Base-by-base conservation (phyloP, 164 flowering plant species). In the Vitis amurensis region DNA sequence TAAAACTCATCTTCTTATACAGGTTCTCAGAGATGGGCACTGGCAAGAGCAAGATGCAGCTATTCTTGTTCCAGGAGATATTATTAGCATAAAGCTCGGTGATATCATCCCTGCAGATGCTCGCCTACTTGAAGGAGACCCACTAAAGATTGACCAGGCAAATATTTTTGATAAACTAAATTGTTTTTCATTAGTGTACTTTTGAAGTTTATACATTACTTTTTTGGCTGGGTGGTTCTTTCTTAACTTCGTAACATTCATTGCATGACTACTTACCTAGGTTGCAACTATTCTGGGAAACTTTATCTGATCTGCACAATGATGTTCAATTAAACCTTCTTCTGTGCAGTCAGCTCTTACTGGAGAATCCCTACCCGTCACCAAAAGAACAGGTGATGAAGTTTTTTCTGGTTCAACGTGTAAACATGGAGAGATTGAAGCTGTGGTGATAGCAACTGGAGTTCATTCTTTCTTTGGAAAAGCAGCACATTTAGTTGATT, bases 101-200 rank as follows among this genome's bases (percentile, higher is more conserved):
- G 94, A 89, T 80, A 91, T 91, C 71, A 80, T 91, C 50, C 93
- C 97, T 52, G 94, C 97, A 57, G 97, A 91, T 86, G 94, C 97
- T 55, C 93, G 93, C 52, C 77, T 92, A 63, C 92, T 92, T 67
- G 91, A 90, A 79, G 96, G 94, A 78, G 93, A 89, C 63, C 80
- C 97, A 7, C 76, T 88, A 48, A 89, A 88, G 75, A 80, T 91
- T 76, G 97, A 91, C 69, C 97, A 91, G 92, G 97, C 76, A 83
- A 85, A 50, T 79, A 23, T 59, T 56, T 74, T 19, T 63, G 50
- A 10, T 55, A 63, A 30, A 64, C 3, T 55, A 15, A 70, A 13
- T 27, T 47, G 51, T 11, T 8, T 64, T 49, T 52, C 13, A 16
- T 55, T 56, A 55, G n/a, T 3, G 49, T n/a, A 51, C 14, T 17